These are phyloP conservation scores for Macadamia integrifolia DNA, from an alignment of 164 flowering plant genomes.

Conservation along the genomic window DNA sequence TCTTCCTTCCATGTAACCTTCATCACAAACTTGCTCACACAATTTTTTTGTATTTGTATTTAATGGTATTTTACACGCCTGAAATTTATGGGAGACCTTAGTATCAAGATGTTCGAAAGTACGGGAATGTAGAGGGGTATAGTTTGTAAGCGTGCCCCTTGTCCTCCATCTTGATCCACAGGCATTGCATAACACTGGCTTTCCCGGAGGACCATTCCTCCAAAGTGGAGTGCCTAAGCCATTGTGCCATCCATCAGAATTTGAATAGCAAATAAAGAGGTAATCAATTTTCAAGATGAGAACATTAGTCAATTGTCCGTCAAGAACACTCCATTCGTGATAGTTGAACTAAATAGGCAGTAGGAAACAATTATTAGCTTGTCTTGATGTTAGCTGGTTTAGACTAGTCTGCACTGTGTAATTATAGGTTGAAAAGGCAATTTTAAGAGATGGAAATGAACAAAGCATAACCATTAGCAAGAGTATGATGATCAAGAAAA, in stretches of 20 bases:
- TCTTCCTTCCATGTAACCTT: neutral
- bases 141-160: slow-evolving; percentile 31
- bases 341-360: neutral
- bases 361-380: too few relatives aligned
- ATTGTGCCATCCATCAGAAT: neutral
- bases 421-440: too few relatives aligned
- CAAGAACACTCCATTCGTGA: neutral
- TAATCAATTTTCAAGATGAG: neutral
- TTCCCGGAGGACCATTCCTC: slow-evolving; percentile 45
- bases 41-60: neutral
- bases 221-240: slow-evolving; percentile 41
- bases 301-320: neutral
- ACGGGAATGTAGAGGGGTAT: slow-evolving; percentile 29
- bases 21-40: neutral
- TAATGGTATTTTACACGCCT: slow-evolving; percentile 2
- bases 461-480: too few relatives aligned
- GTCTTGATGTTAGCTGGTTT: too few relatives aligned
- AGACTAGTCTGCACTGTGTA: too few relatives aligned
- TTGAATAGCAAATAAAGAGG: neutral
- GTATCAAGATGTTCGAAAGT: slow-evolving; percentile 7
- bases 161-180: slow-evolving; percentile 47
- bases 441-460: too few relatives aligned
- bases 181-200: slow-evolving; percentile 45
- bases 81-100: slow-evolving; percentile 1
- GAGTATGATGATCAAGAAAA: too few relatives aligned